A percentile compares a stretch with the other conserved stretches of the same genome.
Conservation (phyloP, 176 grass and related monocot genomes). For the Raddia distichophylla region DNA sequence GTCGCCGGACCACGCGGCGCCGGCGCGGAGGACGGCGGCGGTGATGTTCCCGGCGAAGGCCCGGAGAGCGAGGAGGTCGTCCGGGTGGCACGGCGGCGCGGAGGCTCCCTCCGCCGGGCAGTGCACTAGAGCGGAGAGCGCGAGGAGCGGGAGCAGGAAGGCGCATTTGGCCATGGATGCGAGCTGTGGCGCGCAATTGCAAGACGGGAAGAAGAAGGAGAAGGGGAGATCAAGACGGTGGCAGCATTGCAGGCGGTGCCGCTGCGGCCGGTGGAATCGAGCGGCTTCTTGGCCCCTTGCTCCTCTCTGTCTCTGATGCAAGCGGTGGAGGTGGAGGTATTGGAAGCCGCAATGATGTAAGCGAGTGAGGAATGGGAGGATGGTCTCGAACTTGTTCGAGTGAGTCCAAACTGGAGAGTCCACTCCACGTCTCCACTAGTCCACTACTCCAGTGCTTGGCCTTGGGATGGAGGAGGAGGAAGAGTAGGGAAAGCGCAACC, state of each 20-base stretch:
- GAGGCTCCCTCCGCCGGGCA: neutral
- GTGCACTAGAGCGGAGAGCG: neutral
- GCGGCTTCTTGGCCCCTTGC: neutral
- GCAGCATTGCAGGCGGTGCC: neutral
- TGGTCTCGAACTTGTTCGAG: neutral
- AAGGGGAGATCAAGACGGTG: neutral
- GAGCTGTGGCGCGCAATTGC: neutral
- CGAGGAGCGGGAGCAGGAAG: neutral
- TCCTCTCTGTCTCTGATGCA: too few relatives aligned
- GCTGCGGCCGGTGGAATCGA: neutral
- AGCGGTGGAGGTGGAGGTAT: neutral
- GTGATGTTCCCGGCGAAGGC: constrained; percentile 69
- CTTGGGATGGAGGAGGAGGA: too few relatives aligned
- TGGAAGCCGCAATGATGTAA: neutral
- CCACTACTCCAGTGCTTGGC: neutral
- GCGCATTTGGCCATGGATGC: constrained; percentile 43
- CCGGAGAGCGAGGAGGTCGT: constrained; percentile 61
- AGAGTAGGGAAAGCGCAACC: too few relatives aligned
- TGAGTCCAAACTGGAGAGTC: too few relatives aligned
- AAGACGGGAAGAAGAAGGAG: neutral
- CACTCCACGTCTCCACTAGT: too few relatives aligned
- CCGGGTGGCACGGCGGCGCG: constrained; percentile 59
- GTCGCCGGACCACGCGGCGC: constrained; percentile 41
- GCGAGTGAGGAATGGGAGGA: neutral
- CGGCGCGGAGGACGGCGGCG: constrained; percentile 23